Percentiles rank a stretch among this genome's conserved stretches.
Conservation (phyloP, 2,329 filamentous ascomycete genomes). For the Trichoderma sp. region DNA sequence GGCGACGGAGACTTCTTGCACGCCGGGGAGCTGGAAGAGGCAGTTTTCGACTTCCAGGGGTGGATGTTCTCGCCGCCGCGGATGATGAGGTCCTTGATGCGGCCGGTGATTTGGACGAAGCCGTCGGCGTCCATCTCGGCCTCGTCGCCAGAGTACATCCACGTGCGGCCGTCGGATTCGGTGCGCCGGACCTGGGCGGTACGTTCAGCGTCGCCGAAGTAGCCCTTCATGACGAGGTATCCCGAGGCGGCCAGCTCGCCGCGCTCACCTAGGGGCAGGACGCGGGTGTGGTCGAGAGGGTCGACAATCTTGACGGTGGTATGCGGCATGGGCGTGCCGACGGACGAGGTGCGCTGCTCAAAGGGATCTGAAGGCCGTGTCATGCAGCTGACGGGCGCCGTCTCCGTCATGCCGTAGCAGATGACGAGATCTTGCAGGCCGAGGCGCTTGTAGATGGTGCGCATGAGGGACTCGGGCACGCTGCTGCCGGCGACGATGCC, state of each 20-base stretch:
- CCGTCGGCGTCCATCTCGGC: slow-evolving; percentile 80
- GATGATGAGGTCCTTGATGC: slow-evolving; percentile 96
- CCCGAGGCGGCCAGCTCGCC: slow-evolving; percentile 84
- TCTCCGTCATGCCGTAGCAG: slow-evolving; percentile 97
- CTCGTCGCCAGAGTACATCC: slow-evolving; percentile 95
- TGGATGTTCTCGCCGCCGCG: slow-evolving; percentile 95
- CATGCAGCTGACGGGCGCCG: slow-evolving; percentile 76
- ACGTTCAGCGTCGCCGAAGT: slow-evolving; percentile 72
- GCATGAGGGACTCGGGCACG: slow-evolving; percentile 83
- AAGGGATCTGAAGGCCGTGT: slow-evolving; percentile 76
- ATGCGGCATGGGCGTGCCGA: slow-evolving; percentile 83
- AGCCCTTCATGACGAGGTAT: slow-evolving; percentile 88
- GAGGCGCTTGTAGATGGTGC: slow-evolving; percentile 68
- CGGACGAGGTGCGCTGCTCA: slow-evolving; percentile 69
- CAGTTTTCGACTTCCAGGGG: slow-evolving; percentile 88
- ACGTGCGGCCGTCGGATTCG: slow-evolving; percentile 53
- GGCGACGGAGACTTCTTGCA: slow-evolving; percentile 79
- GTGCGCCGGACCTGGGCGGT: slow-evolving; percentile 66
- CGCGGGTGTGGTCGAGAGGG: slow-evolving; percentile 56
- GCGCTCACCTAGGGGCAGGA: slow-evolving; percentile 64
- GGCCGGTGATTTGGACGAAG: slow-evolving; percentile 83
- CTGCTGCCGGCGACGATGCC: slow-evolving; percentile 87
- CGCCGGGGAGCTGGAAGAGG: slow-evolving; percentile 68
- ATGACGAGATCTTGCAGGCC: slow-evolving; percentile 85
- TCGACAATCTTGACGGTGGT: slow-evolving; percentile 76